Conservation (phyloP, 495 filamentous ascomycete species). For the Aspergillus wentii region DNA sequence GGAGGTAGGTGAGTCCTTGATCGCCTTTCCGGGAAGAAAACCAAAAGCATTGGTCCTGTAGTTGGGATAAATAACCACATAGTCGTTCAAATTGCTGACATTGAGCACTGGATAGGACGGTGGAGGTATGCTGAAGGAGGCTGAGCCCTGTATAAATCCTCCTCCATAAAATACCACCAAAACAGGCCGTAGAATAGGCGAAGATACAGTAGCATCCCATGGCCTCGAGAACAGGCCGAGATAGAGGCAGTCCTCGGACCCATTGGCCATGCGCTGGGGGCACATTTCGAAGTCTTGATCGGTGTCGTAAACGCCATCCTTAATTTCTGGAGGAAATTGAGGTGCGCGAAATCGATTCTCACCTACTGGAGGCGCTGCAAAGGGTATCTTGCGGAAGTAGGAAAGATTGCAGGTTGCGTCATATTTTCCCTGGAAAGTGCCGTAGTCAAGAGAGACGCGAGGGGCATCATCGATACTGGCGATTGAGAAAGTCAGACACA, state of each 20-base stretch:
- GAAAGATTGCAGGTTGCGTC: conserved; percentile 44
- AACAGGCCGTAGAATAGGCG: conserved; percentile 43
- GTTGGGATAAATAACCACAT: conserved; percentile 49
- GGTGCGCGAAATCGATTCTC: conserved; percentile 53
- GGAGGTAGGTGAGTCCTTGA: conserved; percentile 38
- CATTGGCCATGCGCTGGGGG: conserved; percentile 53
- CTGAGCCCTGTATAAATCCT: conserved; percentile 55
- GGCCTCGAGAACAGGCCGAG: conserved; percentile 55
- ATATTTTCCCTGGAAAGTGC: conserved; percentile 54
- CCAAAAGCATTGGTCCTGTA: conserved; percentile 57
- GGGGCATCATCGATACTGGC: conserved; percentile 19
- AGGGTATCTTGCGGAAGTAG: conserved; percentile 55
- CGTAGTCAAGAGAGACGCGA: conserved; percentile 45
- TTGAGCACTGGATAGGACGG: conserved; percentile 54
- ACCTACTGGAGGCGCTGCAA: conserved; percentile 51
- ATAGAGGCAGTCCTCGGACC: conserved; percentile 59
- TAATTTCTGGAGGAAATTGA: conserved; percentile 43
- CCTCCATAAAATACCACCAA: conserved; percentile 59
- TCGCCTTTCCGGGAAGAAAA: conserved; percentile 48
- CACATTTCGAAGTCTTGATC: conserved; percentile 54
- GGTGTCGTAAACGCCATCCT: conserved; percentile 50
- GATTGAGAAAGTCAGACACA: conserved; percentile 5
- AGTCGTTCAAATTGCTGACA: conserved; percentile 38
- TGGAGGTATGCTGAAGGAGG: conserved; percentile 48
- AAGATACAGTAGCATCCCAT: too few species aligned